A percentile compares a stretch with the other conserved stretches of the same genome.
Conservation (phyloP, 106 monocot genomes). For the Acorus calamus region DNA sequence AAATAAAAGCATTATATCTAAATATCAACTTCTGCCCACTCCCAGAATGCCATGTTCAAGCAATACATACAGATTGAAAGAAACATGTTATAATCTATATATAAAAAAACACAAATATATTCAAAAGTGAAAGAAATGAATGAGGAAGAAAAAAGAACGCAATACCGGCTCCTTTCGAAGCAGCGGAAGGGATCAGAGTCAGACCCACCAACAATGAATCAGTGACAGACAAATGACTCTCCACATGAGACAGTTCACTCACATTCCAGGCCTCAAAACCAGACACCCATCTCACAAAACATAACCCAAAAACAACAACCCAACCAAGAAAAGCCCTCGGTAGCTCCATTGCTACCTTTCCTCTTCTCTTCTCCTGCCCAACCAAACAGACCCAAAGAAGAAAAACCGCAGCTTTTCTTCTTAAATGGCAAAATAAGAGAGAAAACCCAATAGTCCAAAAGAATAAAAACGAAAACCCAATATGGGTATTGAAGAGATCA, state of each 20-base stretch:
- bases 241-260: not conserved
- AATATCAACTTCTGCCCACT: too few relatives aligned
- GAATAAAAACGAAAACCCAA: too few relatives aligned
- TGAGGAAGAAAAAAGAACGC: not conserved
- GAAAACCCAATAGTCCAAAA: too few relatives aligned
- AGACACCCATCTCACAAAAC: constrained; percentile 13
- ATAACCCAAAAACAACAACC: constrained; percentile 21
- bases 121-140: not conserved
- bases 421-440: too few relatives aligned
- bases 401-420: too few relatives aligned
- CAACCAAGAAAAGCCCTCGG: constrained; percentile 2
- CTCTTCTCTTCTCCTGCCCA: not conserved
- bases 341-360: constrained; percentile 3
- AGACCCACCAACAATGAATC: constrained; percentile 39
- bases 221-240: not conserved
- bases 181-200: constrained; percentile 58
- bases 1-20: too few relatives aligned
- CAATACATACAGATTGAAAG: not conserved
- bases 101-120: not conserved
- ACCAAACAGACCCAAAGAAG: too few relatives aligned
- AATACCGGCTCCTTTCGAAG: constrained; percentile 62
- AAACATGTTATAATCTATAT: not conserved
- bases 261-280: constrained; percentile 7
- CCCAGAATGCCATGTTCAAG: not conserved
- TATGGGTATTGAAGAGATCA: too few relatives aligned